Evolutionary conservation across 2,329 filamentous ascomycete species (phyloP), one percentile per base, ranked within the genome.

Genomic region (Pseudopyricularia javanii): DNA sequence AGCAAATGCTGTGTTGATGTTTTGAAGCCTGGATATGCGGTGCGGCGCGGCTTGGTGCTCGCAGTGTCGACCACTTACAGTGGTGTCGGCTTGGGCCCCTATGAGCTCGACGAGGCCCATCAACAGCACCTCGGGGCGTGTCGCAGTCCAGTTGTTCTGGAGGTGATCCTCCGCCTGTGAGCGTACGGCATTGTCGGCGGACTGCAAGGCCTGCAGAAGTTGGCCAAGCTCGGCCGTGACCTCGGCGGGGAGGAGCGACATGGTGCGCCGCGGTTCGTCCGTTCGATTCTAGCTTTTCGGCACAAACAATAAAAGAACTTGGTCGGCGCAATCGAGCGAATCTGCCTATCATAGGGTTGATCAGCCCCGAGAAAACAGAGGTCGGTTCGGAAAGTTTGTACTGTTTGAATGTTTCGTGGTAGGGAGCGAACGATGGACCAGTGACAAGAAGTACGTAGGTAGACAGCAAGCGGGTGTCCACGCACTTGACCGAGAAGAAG

Each of bases 101-200:
- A 95, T 83, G 71, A 97, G 91, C 72, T 97, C 93, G 40, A 86
- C 91, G 61, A 98, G 74, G 59, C 91, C 93, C 86, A 97, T 93
- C 65, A 98, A 74, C 60, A 97, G 76, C 61, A 95, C 78, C 63
- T 96, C 91, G 34, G 93, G 91, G 56, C 86, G 81, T 54, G 81
- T 78, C 56, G 74, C 73, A 34, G 90, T 86, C 93, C 93, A 98
- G 75, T 90, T 91, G 70, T 82, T 88, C 68, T 89, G 88, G 57
- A 98, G 75, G 67, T 91, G 86, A 59, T 94, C 88, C 70, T 98
- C 93, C 51, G 91, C 91, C 68, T 88, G 82, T 30, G 86, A 82
- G 66, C 93, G 85, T 61, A 88, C 78, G 54, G 76, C 76, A 72
- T 98, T 98, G 72, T 98, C 91, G 61, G 89, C 73, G 49, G 88